phyloP scores from a whole-genome alignment of 352 stramenopile genomes.

The Globisporangium heterothallicum region DNA sequence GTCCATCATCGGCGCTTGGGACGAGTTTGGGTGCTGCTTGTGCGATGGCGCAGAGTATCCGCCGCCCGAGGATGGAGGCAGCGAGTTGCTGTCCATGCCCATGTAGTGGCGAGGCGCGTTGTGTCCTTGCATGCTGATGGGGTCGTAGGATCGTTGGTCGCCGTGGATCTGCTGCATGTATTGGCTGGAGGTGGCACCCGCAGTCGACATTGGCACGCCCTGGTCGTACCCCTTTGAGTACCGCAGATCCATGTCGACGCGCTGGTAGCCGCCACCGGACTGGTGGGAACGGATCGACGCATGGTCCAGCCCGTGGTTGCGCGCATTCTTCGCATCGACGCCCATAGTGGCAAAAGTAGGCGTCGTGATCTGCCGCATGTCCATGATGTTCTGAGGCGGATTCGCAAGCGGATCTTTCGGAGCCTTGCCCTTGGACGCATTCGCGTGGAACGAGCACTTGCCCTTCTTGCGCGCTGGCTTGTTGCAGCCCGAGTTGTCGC shows the following conservation, averaged over 20 bases:
- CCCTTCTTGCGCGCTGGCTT: slow-evolving; percentile 81
- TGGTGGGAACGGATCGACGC: neutral
- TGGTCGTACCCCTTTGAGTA: slow-evolving; percentile 67
- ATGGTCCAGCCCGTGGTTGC: slow-evolving; percentile 7
- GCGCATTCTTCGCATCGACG: slow-evolving; percentile 39
- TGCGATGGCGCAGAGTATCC: too few species aligned
- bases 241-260: slow-evolving; percentile 64
- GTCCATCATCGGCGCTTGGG: slow-evolving; percentile 25
- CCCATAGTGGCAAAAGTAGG: slow-evolving; percentile 35
- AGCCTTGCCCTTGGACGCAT: slow-evolving; percentile 63
- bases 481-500: slow-evolving; percentile 69
- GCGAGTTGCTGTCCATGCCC: slow-evolving; percentile 34
- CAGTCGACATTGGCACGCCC: slow-evolving; percentile 8
- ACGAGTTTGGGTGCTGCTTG: slow-evolving; percentile 12
- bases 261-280: slow-evolving; percentile 27
- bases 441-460: slow-evolving; percentile 84
- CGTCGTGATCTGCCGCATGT: slow-evolving; percentile 78
- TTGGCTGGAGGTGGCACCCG: slow-evolving; percentile 23
- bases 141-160: slow-evolving; percentile 73
- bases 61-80: slow-evolving; percentile 47
- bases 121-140: slow-evolving; percentile 42
- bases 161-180: slow-evolving; percentile 70
- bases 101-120: slow-evolving; percentile 53
- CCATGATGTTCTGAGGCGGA: slow-evolving; percentile 63
- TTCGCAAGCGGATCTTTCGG: slow-evolving; percentile 39